These are phyloP conservation scores for Rhodamnia argentea DNA, from an alignment of 345 rosid genomes.

Conservation along the genomic window DNA sequence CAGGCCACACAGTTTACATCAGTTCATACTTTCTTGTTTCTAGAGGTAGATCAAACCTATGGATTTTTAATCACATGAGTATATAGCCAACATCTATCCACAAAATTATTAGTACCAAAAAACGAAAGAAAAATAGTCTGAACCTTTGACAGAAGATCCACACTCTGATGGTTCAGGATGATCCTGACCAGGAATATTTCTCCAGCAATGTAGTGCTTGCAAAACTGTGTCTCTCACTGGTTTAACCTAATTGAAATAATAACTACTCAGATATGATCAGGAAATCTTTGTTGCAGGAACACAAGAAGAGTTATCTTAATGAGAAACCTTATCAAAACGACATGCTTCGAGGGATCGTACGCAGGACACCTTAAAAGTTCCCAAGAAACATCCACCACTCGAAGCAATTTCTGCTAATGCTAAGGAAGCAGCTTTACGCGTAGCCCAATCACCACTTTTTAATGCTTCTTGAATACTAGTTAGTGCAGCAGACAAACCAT, in stretches of 20 bases:
- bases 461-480: constrained; percentile 70
- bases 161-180: constrained; percentile 65
- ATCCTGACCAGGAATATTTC: constrained; percentile 49
- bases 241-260: constrained; percentile 49
- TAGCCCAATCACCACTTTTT: constrained; percentile 70
- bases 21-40: neutral
- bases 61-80: neutral
- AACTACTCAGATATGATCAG: neutral
- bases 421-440: constrained; percentile 86
- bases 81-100: neutral
- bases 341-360: constrained; percentile 69
- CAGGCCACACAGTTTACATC: neutral
- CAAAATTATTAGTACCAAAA: neutral
- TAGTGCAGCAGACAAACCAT: constrained; percentile 54
- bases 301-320: constrained; percentile 4
- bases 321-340: constrained; percentile 80
- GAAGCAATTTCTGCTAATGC: constrained; percentile 77
- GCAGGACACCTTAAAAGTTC: constrained; percentile 60
- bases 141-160: constrained; percentile 80
- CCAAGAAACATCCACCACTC: constrained; percentile 51
- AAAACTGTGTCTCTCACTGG: constrained; percentile 83
- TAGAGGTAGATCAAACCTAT: neutral
- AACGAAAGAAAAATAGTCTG: neutral
- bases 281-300: neutral
- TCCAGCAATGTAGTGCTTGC: constrained; percentile 81